Conservation (phyloP, 352 stramenopile species). For the Globisporangium parvum region DNA sequence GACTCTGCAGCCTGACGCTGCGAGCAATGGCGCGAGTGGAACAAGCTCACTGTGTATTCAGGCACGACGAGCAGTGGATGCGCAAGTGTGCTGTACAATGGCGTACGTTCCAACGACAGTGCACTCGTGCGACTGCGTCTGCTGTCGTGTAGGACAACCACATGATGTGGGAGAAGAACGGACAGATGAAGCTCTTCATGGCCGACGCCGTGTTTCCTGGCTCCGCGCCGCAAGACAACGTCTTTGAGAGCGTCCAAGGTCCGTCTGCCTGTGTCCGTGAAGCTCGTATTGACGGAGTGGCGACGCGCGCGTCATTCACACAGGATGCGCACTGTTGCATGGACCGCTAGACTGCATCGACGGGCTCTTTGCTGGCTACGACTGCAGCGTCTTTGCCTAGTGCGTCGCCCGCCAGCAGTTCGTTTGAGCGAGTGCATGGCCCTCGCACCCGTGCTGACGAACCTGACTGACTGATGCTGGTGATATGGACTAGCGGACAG, state of each 20-base stretch:
- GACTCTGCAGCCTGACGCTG: not conserved
- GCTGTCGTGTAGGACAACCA: conserved; percentile 25
- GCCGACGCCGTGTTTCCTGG: conserved; percentile 45
- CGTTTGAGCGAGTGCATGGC: no score
- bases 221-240: conserved; percentile 25
- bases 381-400: conserved; percentile 74
- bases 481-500: conserved; percentile 38
- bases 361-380: conserved; percentile 50
- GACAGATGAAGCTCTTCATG: conserved; percentile 47
- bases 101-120: not conserved
- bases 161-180: conserved; percentile 65
- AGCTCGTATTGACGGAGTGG: not conserved
- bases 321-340: not conserved
- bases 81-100: no score
- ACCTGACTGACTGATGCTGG: conserved; percentile 7
- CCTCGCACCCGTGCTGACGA: no score
- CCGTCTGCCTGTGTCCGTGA: not conserved
- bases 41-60: conserved; percentile 29
- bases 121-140: not conserved
- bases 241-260: conserved; percentile 58
- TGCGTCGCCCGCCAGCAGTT: conserved; percentile 15
- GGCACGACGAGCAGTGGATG: conserved; percentile 10
- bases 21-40: not conserved
- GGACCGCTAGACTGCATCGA: conserved; percentile 43
- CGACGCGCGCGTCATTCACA: not conserved